Evolutionary conservation across 176 grass and related monocot genomes (phyloP), one percentile per base, ranked within the genome.

Genomic region (Hordeum marinum): DNA sequence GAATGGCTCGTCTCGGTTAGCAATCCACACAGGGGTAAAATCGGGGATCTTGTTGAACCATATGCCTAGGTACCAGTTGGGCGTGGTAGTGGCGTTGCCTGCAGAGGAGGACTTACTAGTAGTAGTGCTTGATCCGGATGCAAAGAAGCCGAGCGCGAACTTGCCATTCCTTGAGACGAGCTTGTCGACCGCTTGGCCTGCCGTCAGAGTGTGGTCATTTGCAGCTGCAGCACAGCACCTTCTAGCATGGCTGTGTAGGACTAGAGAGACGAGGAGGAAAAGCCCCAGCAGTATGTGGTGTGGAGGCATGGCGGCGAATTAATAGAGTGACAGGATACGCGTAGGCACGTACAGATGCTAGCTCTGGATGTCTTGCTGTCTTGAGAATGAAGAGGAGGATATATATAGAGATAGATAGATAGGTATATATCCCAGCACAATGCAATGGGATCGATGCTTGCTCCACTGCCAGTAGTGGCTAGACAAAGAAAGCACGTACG

Each of bases 51-150:
- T 88, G 76, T 88, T 81, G 48, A 82, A 88, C 86, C 82, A 92
- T 59, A 86, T 79, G 61, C 86, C 86, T 34, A 89, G 37, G 46
- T 88, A 92, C 69, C 82, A 80, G n/a, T 88, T 89, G 31, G 43
- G 46, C 7, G 23, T 37, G n/a, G 7, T 37, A 8, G 21, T 54
- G 48, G 4, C 14, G 5, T 54, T 69, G 21, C 17, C 6, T 3
- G 26, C 11, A 64, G 78, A 65, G 46, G 77, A 83, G 36, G 77
- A 83, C 12, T 71, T 72, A 69, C 77, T 80, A 18, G 55, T 23
- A 23, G 55, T 3, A 23, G 55, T 59, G 55, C 2, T 60, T 21
- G n/a, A 60, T 60, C 58, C 58, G n/a, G 58, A 24, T 25, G 58
- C 1, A 4, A 69, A 69, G 66, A 69, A 69, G 66, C 66, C 66